Evolutionary conservation across 2,329 filamentous ascomycete species (phyloP), one percentile per base, ranked within the genome.

Genomic region (Monilinia fructicola): DNA sequence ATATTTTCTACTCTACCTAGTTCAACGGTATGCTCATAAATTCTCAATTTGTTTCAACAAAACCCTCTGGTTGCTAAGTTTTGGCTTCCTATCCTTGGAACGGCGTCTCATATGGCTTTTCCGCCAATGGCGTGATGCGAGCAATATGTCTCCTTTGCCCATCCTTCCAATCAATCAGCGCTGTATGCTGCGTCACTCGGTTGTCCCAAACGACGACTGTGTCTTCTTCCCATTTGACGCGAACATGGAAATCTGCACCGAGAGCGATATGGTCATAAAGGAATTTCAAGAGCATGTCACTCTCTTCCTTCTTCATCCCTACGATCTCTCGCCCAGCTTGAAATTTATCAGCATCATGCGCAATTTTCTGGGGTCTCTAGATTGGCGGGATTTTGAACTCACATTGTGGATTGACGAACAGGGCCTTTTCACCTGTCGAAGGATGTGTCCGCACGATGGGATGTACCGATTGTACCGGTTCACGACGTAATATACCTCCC

Each of bases 131-230:
- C 2, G 91, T 94, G 74, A 96, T 89, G 48, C 92, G 84, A 10
- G 91, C 91, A 71, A 95, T 78, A 78, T 96, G 91, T 55, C 92
- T 83, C 65, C 91, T 82, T 77, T 91, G 86, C 2, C 90, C 91
- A 75, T 86, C 85, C 71, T 88, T 85, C 91, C 91, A 96, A 77
- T 95, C 91, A 3, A 93, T 80, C 54, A 93, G 80, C 2, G 91
- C 92, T 11, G 89, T 88, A 77, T 96, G 91, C 72, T 87, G 84
- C n/a, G 90, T 92, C 0, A 93, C 85, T 42, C 91, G 83, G 79
- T 93, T 94, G 77, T 94, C 91, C 90, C 91, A 94, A 0, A 93
- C 86, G 2, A 93, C 89, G 2, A 94, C 91, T 0, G 90, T 93
- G 16, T 85, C 84, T 53, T 86, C 82, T 73, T 87, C 87, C 91